These are phyloP conservation scores for Pseudophaeomoniella oleicola DNA, from an alignment of 2,329 filamentous ascomycete species.

Conservation along the genomic window DNA sequence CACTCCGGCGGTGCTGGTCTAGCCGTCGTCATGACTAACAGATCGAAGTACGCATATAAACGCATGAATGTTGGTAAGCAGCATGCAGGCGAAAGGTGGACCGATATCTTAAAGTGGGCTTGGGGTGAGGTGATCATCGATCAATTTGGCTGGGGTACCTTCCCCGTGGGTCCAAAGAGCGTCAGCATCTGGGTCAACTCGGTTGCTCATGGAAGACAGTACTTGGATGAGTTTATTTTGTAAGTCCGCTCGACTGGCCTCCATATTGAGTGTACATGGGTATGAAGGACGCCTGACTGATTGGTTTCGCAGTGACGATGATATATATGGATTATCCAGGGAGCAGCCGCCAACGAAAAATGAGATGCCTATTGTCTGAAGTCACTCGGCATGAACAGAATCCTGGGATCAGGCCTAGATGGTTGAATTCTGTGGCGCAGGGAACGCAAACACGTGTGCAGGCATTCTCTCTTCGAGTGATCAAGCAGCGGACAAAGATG, in stretches of 20 bases:
- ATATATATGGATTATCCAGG: background rate
- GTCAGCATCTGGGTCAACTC: slow-evolving; percentile 49
- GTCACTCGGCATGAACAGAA: no score
- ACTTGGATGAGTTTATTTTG: slow-evolving; percentile 29
- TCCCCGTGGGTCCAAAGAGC: slow-evolving; percentile 38
- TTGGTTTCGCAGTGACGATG: background rate
- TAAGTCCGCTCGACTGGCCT: slow-evolving; percentile 20
- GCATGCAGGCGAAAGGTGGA: slow-evolving; percentile 48
- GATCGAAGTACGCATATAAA: slow-evolving; percentile 28
- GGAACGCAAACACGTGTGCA: no score
- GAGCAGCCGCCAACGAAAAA: background rate
- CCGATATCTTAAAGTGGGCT: slow-evolving; percentile 44
- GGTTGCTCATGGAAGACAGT: slow-evolving; percentile 35
- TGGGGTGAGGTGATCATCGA: slow-evolving; percentile 44
- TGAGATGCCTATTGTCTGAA: background rate
- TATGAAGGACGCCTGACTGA: background rate
- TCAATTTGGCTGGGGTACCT: slow-evolving; percentile 42
- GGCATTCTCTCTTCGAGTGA: no score
- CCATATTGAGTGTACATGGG: background rate
- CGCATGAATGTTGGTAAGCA: slow-evolving; percentile 47
- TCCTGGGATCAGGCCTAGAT: no score
- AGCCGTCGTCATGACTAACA: slow-evolving; percentile 43
- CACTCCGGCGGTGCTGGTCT: slow-evolving; percentile 24
- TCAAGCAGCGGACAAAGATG: no score
- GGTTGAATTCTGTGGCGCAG: no score